phyloP scores from a whole-genome alignment of 1,139 yeast genomes.

The Pichia sp. region DNA sequence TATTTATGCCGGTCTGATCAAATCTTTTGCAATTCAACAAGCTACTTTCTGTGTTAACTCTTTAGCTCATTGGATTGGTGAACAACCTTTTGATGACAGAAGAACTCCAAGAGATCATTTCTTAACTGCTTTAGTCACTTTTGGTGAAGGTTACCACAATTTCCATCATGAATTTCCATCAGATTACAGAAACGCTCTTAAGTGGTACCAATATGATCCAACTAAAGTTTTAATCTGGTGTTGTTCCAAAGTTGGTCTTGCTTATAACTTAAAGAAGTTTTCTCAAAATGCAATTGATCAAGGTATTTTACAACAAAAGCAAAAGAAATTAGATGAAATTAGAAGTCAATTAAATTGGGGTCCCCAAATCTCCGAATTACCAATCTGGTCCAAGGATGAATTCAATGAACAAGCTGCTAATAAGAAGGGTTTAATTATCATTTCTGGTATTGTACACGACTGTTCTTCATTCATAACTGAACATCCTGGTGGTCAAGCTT shows the following conservation, averaged over 20 bases:
- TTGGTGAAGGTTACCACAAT: constrained; percentile 98
- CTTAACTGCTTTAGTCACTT: constrained; percentile 88
- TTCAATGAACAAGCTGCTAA: constrained; percentile 62
- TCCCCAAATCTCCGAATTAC: constrained; percentile 71
- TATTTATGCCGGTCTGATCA: constrained; percentile 81
- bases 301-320: constrained; percentile 92
- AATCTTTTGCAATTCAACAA: constrained; percentile 84
- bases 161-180: constrained; percentile 99
- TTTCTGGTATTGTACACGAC: constrained; percentile 93
- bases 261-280: constrained; percentile 86
- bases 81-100: constrained; percentile 95
- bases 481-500: constrained; percentile 97
- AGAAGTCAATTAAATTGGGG: constrained; percentile 88
- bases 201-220: constrained; percentile 99
- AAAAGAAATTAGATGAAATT: constrained; percentile 85
- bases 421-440: constrained; percentile 59
- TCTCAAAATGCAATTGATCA: constrained; percentile 95
- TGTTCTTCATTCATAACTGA: constrained; percentile 76
- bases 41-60: constrained; percentile 98
- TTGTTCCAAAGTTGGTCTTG: constrained; percentile 72
- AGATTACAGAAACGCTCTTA: constrained; percentile 95
- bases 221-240: constrained; percentile 75
- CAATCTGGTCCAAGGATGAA: constrained; percentile 85
- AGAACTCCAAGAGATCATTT: constrained; percentile 97
- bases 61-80: constrained; percentile 97